Evolutionary conservation across 495 filamentous ascomycete genomes (phyloP).

Genomic region (Daldinia concentrica): DNA sequence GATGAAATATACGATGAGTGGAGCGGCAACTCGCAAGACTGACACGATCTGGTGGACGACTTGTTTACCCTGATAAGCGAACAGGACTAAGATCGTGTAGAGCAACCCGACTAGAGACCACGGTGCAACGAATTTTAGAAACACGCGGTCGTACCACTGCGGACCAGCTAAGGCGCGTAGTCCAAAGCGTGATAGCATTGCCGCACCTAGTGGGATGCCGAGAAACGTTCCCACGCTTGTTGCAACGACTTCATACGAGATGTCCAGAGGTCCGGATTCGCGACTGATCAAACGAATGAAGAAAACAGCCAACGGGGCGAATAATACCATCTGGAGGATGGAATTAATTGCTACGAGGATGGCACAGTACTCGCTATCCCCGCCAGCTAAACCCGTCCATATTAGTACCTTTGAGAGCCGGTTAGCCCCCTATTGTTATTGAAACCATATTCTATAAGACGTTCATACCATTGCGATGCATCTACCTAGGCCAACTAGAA

Average conservation of each 20-base stretch:
- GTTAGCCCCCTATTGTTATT: no score
- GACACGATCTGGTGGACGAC: conserved; percentile 87
- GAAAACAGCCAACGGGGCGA: conserved; percentile 80
- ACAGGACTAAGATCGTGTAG: conserved; percentile 86
- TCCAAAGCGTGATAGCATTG: conserved; percentile 75
- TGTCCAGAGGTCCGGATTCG: conserved; percentile 48
- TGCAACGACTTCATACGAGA: conserved; percentile 77
- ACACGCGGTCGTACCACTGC: conserved; percentile 71
- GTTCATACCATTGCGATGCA: conserved; percentile 85
- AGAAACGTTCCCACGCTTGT: conserved; percentile 85
- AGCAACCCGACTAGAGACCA: conserved; percentile 85
- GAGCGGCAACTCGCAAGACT: conserved; percentile 81
- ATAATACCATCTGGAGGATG: conserved; percentile 85
- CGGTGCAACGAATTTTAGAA: conserved; percentile 74
- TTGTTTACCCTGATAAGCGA: conserved; percentile 80
- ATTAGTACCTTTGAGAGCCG: conserved; percentile 66
- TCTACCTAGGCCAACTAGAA: conserved; percentile 79
- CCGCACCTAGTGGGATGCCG: conserved; percentile 83
- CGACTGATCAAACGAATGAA: conserved; percentile 77
- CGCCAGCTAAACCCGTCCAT: conserved; percentile 81
- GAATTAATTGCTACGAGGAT: conserved; percentile 92
- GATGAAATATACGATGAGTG: conserved; percentile 81
- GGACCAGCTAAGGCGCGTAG: conserved; percentile 64
- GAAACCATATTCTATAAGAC: background rate
- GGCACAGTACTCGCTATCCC: conserved; percentile 86